A percentile compares a stretch with the other conserved stretches of the same genome.
phyloP scores from a whole-genome alignment of 352 stramenopile genomes.

The Peronospora destructor region DNA sequence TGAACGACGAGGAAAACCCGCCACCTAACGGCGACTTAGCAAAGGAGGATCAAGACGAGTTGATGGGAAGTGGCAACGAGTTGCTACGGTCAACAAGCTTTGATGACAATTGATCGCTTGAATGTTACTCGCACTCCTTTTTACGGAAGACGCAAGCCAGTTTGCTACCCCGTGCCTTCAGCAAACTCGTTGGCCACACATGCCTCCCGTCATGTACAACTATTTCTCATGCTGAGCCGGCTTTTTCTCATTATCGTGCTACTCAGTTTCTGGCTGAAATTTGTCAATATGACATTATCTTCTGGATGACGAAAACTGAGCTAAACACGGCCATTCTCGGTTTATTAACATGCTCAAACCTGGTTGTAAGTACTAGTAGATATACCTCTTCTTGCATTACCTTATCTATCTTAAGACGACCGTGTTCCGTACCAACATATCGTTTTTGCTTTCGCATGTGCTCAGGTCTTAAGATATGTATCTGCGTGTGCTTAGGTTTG shows the following conservation, averaged over 20 bases:
- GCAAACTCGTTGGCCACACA: slow-evolving; percentile 9
- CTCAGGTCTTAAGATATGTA: not conserved
- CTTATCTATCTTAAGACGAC: slow-evolving; percentile 8
- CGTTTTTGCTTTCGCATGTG: not conserved
- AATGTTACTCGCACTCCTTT: not conserved
- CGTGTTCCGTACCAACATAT: slow-evolving; percentile 1
- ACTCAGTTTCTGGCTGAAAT: slow-evolving; percentile 3
- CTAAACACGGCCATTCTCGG: slow-evolving; percentile 3
- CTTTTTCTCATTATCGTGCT: slow-evolving; percentile 1
- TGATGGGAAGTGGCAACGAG: slow-evolving; percentile 73
- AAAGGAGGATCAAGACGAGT: slow-evolving; percentile 57
- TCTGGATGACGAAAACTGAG: slow-evolving; percentile 2
- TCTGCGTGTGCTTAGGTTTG: slow-evolving; percentile 7
- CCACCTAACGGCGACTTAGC: slow-evolving; percentile 17
- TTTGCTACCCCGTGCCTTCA: slow-evolving; percentile 4
- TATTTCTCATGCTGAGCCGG: slow-evolving; percentile 16
- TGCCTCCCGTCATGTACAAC: slow-evolving; percentile 26
- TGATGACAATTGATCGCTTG: slow-evolving; percentile 38
- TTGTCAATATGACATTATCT: slow-evolving; percentile 15
- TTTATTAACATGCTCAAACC: slow-evolving; percentile 3
- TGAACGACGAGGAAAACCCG: slow-evolving; percentile 27
- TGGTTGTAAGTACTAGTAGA: slow-evolving; percentile 22
- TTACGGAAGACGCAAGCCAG: slow-evolving; percentile 1
- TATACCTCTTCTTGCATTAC: slow-evolving; percentile 17
- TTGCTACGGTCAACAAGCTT: slow-evolving; percentile 55